Percentiles rank a stretch among this genome's conserved stretches.
These are phyloP conservation scores for Chrysopogon serrulatus DNA, from an alignment of 176 grass and related monocot species.

Conservation along the genomic window DNA sequence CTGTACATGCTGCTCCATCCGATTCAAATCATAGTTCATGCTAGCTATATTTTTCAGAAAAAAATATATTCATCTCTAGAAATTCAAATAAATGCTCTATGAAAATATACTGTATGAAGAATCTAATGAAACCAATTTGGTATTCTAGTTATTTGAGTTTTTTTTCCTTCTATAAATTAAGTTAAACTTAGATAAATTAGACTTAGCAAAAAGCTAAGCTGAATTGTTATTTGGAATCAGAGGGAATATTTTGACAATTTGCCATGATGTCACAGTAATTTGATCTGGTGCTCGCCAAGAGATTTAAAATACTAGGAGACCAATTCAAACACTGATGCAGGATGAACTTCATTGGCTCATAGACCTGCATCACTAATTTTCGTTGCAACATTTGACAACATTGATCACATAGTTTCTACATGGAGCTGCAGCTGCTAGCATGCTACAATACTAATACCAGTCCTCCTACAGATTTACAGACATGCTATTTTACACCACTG, in stretches of 20 bases:
- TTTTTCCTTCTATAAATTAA: too few species aligned
- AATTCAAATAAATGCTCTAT: neutral
- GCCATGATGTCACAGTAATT: neutral
- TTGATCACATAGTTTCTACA: neutral
- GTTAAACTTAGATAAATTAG: neutral
- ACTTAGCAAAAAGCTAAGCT: neutral
- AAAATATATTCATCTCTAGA: neutral
- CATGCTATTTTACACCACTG: neutral
- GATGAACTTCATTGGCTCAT: neutral
- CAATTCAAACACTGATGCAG: neutral
- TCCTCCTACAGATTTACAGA: neutral
- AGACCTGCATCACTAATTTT: neutral
- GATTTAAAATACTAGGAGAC: neutral
- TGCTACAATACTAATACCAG: neutral
- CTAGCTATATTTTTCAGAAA: neutral
- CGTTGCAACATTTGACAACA: neutral
- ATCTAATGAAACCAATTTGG: neutral
- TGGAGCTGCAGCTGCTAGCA: neutral
- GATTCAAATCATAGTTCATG: neutral
- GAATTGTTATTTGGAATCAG: neutral
- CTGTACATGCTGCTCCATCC: neutral
- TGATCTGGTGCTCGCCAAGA: too few species aligned
- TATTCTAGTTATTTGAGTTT: neutral
- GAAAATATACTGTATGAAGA: neutral
- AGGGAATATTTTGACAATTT: too few species aligned